These are phyloP conservation scores for Kazachstania taianensis DNA, from an alignment of 805 yeast species.

Conservation along the genomic window DNA sequence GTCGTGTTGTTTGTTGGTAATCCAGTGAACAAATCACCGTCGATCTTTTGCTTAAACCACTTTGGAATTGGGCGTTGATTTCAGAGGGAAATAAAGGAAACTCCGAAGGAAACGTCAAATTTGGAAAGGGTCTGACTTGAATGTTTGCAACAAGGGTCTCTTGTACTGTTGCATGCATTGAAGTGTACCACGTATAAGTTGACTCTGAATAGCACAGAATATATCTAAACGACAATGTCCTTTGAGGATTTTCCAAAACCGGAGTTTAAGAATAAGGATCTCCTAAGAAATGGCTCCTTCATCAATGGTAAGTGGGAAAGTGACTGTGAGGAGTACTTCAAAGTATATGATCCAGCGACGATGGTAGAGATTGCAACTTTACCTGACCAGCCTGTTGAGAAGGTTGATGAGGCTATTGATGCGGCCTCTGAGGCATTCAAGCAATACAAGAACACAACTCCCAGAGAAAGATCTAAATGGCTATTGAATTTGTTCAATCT, in stretches of 20 bases:
- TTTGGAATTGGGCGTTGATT: no score
- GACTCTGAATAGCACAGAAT: no score
- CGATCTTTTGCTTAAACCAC: no score
- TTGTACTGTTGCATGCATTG: no score
- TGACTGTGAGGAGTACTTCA: conserved; percentile 38
- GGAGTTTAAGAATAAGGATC: conserved; percentile 36
- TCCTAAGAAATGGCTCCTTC: conserved; percentile 49
- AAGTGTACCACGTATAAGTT: no score
- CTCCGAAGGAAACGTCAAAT: no score
- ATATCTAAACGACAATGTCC: no score
- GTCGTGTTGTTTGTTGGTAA: no score
- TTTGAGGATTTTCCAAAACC: conserved; percentile 13
- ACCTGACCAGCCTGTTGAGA: conserved; percentile 49
- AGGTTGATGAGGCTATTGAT: conserved; percentile 48
- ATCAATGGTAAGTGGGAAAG: conserved; percentile 64
- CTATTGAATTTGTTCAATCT: conserved; percentile 40
- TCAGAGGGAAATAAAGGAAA: no score
- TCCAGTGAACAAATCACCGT: no score
- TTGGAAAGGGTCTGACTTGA: no score
- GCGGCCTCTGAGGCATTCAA: conserved; percentile 38
- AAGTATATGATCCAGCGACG: conserved; percentile 70
- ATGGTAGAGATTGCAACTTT: conserved; percentile 47
- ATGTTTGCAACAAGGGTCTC: no score
- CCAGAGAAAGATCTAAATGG: conserved; percentile 42
- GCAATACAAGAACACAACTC: conserved; percentile 37